Conservation (phyloP, 768 basidiomycete species). For the Tephrocybe rancida region DNA sequence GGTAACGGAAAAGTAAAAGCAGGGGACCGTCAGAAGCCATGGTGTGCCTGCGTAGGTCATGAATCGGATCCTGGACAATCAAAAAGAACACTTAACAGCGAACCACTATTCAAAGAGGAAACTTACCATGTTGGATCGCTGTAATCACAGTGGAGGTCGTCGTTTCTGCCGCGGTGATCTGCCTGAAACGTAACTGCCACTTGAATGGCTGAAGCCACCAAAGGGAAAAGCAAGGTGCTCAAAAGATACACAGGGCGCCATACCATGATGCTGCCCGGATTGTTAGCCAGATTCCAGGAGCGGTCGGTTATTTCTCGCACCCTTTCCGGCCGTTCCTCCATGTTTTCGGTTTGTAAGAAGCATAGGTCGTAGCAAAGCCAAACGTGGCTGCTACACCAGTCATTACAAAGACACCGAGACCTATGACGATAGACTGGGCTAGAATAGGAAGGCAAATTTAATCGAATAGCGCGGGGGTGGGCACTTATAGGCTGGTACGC, state of each 20-base stretch:
- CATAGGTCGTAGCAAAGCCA: constrained; percentile 42
- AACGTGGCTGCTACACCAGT: constrained; percentile 46
- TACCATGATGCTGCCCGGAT: constrained; percentile 38
- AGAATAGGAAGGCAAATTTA: background rate
- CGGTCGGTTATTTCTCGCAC: constrained; percentile 22
- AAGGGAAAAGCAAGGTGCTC: constrained; percentile 45
- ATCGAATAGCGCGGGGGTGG: background rate
- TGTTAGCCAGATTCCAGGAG: background rate
- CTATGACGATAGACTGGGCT: constrained; percentile 49
- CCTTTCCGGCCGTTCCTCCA: constrained; percentile 35
- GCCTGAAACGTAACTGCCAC: constrained; percentile 43
- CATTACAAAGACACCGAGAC: constrained; percentile 43
- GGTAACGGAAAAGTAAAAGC: constrained; percentile 47
- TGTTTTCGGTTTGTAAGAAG: constrained; percentile 42
- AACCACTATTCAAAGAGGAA: background rate
- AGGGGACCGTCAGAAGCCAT: constrained; percentile 52
- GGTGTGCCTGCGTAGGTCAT: constrained; percentile 64
- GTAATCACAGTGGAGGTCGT: constrained; percentile 63
- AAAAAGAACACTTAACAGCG: background rate
- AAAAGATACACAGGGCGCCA: constrained; percentile 47
- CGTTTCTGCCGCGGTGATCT: constrained; percentile 45
- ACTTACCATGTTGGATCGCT: constrained; percentile 60
- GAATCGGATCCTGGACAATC: constrained; percentile 54
- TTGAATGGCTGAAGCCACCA: constrained; percentile 44
- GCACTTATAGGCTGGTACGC: constrained; percentile 16